Conservation (phyloP, 148 eudicot genomes). For the Dysphania ambrosioides region DNA sequence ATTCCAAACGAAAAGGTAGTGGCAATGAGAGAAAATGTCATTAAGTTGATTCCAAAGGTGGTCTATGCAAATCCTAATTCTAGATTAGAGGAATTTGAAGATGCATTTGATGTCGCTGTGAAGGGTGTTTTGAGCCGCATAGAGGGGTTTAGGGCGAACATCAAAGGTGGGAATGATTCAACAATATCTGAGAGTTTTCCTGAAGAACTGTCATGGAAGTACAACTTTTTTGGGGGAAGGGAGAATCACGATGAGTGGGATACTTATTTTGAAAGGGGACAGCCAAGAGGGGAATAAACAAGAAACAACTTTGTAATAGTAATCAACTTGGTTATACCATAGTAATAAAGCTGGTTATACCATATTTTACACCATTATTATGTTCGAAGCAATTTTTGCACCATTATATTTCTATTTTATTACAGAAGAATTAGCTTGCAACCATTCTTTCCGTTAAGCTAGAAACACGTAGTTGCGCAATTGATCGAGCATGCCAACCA, state of each 20-base stretch:
- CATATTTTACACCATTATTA: too few relatives aligned
- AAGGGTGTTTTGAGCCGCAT: slow-evolving; percentile 47
- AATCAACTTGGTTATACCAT: too few relatives aligned
- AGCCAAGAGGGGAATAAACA: not conserved
- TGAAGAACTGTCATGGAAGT: slow-evolving; percentile 59
- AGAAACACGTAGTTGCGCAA: too few relatives aligned
- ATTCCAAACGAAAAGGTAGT: slow-evolving; percentile 30
- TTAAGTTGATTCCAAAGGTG: slow-evolving; percentile 57
- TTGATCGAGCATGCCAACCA: too few relatives aligned
- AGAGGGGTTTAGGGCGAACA: slow-evolving; percentile 29
- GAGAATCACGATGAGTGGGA: slow-evolving; percentile 59
- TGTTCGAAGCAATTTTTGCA: too few relatives aligned
- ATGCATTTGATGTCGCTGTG: slow-evolving; percentile 72
- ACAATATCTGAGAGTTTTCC: slow-evolving; percentile 31
- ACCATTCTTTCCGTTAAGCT: too few relatives aligned
- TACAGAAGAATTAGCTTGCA: too few relatives aligned
- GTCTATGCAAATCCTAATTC: slow-evolving; percentile 54
- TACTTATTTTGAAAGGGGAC: slow-evolving; percentile 41
- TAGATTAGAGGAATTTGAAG: slow-evolving; percentile 37
- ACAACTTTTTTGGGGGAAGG: slow-evolving; percentile 41
- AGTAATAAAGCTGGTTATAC: too few relatives aligned
- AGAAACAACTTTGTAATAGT: too few relatives aligned
- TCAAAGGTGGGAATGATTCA: slow-evolving; percentile 33
- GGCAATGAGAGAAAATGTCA: slow-evolving; percentile 57
- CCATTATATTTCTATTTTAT: too few relatives aligned